Evolutionary conservation across 2,329 filamentous ascomycete genomes (phyloP).

Genomic region (Lachnellula suecica): DNA sequence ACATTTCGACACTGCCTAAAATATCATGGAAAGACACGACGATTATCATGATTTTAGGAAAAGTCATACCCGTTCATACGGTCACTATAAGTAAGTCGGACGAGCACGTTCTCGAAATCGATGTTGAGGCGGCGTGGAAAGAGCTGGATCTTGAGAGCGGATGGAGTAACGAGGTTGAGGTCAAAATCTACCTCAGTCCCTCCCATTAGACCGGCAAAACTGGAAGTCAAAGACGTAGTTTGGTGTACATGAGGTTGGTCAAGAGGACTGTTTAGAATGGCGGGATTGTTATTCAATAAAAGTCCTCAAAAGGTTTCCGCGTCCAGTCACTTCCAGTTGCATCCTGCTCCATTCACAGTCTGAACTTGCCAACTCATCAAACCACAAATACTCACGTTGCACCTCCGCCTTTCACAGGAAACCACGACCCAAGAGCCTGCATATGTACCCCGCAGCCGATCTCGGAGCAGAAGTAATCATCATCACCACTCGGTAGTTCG

Average conservation of each 20-base stretch:
- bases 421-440: background rate
- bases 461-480: background rate
- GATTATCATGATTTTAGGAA: slow-evolving; percentile 72
- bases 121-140: slow-evolving; percentile 75
- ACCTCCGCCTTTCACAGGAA: background rate
- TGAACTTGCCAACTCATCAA: no score
- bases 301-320: no score
- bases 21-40: slow-evolving; percentile 64
- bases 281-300: no score
- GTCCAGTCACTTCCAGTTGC: no score
- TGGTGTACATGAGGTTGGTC: no score
- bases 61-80: slow-evolving; percentile 65
- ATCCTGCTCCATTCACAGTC: no score
- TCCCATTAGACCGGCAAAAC: background rate
- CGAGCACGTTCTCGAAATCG: slow-evolving; percentile 68
- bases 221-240: no score
- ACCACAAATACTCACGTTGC: no score
- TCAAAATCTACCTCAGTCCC: slow-evolving; percentile 43
- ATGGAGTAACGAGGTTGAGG: slow-evolving; percentile 77
- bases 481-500: no score
- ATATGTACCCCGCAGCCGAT: background rate
- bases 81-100: slow-evolving; percentile 57
- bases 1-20: slow-evolving; percentile 66
- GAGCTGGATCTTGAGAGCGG: slow-evolving; percentile 67
- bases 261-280: no score